phyloP scores from a whole-genome alignment of 2,329 filamentous ascomycete genomes.

The Xylariaceae sp. region DNA sequence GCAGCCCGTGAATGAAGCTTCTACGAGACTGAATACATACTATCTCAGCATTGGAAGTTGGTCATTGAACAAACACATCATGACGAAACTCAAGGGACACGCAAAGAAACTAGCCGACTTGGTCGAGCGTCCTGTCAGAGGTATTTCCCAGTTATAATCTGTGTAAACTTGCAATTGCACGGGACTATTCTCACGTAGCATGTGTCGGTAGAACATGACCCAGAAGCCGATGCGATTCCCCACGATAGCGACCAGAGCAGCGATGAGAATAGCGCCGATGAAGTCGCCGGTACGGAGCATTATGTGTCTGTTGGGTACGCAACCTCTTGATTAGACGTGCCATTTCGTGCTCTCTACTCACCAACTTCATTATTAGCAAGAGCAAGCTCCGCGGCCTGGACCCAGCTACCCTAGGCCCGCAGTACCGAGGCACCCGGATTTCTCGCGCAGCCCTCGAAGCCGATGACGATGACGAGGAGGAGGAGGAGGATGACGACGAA shows the following conservation, averaged over 20 bases:
- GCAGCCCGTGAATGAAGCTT: not conserved
- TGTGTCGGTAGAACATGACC: constrained; percentile 72
- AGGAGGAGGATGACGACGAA: constrained; percentile 50
- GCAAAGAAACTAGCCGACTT: constrained; percentile 68
- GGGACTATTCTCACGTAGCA: constrained; percentile 23
- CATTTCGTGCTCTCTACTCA: constrained; percentile 12
- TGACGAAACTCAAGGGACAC: constrained; percentile 61
- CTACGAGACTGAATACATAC: not conserved
- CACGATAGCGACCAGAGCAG: constrained; percentile 61
- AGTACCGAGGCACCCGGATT: constrained; percentile 80
- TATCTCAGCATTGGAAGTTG: too few relatives aligned
- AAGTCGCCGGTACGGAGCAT: constrained; percentile 78
- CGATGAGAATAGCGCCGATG: constrained; percentile 58
- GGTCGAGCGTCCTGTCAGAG: constrained; percentile 67
- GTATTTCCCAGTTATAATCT: constrained; percentile 48
- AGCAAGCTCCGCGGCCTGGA: constrained; percentile 82
- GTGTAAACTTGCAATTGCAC: not conserved
- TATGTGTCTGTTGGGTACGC: constrained; percentile 62
- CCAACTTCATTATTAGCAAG: constrained; percentile 59
- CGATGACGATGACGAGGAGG: constrained; percentile 42
- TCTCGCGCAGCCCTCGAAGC: constrained; percentile 67
- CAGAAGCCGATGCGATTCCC: constrained; percentile 67
- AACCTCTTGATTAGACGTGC: constrained; percentile 21
- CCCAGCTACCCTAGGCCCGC: constrained; percentile 71
- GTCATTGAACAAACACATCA: constrained; percentile 46